phyloP scores from a whole-genome alignment of 2,329 filamentous ascomycete species.

The Alternaria consortialis region DNA sequence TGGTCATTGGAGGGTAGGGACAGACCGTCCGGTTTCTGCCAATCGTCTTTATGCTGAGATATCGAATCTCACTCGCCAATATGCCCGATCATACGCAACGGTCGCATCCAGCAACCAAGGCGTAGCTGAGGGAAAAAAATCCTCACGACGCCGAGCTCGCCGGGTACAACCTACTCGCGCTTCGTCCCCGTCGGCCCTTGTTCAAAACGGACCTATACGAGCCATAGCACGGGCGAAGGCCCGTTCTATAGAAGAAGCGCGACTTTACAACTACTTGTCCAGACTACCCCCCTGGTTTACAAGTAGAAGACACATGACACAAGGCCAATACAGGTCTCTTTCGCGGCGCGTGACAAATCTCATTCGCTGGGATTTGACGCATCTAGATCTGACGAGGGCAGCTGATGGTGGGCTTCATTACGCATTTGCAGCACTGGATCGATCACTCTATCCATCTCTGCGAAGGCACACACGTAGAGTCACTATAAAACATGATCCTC shows the following conservation, averaged over 20 bases:
- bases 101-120: not conserved
- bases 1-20: not conserved
- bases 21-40: conserved; percentile 1
- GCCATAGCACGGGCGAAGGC: conserved; percentile 13
- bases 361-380: conserved; percentile 16
- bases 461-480: conserved; percentile 26
- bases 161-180: not conserved
- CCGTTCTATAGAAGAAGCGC: conserved; percentile 14
- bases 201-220: conserved; percentile 1
- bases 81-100: conserved; percentile 21
- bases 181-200: conserved; percentile 2
- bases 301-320: conserved; percentile 1
- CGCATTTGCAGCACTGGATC: conserved; percentile 42
- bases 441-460: conserved; percentile 26
- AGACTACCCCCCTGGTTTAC: conserved; percentile 6
- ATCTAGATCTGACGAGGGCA: conserved; percentile 16
- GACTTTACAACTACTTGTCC: conserved; percentile 21
- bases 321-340: conserved; percentile 44
- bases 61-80: conserved; percentile 26
- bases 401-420: conserved; percentile 11
- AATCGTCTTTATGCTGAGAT: conserved; percentile 39
- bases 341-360: conserved; percentile 36
- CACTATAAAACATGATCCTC: conserved; percentile 31
- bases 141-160: not conserved
- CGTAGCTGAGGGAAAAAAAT: not conserved